Base-by-base conservation (phyloP, 257 asterid genomes). In the Ilex asprella region DNA sequence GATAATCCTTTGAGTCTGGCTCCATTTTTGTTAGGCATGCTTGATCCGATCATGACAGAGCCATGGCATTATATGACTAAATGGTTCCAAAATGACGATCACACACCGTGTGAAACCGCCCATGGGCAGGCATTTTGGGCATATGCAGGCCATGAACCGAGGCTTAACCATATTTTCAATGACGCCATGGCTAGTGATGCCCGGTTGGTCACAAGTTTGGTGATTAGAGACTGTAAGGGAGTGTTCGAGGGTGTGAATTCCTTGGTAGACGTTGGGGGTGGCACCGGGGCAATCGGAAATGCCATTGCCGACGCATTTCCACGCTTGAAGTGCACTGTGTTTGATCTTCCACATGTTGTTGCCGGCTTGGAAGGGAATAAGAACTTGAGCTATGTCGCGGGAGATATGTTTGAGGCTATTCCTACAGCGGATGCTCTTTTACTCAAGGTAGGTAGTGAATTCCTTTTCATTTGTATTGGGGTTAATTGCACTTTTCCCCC, bases 321-420 rank as follows among this genome's bases (percentile, higher is more conserved):
- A 0, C 8, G 43, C 31, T 7, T 76, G 58, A 58, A 63, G 31
- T 76, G 81, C 30, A 63, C 44, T 35, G 71, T 66, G 16, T 44
- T 67, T 43, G 80, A 75, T 39, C 76, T 75, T 39, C 76, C 80
- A 13, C 73, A 75, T 56, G 80, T 75, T 12, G 74, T 75, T 59
- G 62, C 54, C 43, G 73, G 73, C 10, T 31, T 70, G 58, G 43
- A 75, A 5, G 53, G 39, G 5, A 51, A 12, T 16, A 47, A 61
- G 8, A 69, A 70, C 43, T 21, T 21, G 27, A 21, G 27, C 27
- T 21, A 21, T 21, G 27, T 21, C 1, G 27, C 27, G 27, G 27
- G 27, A 21, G 27, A 21, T 21, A 21, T 21, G 27, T 21, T 21
- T 21, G 27, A 21, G 27, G 27, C 27, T 21, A 21, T 21, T 21